phyloP scores from a whole-genome alignment of 768 basidiomycete genomes.

The Trametes punicea region DNA sequence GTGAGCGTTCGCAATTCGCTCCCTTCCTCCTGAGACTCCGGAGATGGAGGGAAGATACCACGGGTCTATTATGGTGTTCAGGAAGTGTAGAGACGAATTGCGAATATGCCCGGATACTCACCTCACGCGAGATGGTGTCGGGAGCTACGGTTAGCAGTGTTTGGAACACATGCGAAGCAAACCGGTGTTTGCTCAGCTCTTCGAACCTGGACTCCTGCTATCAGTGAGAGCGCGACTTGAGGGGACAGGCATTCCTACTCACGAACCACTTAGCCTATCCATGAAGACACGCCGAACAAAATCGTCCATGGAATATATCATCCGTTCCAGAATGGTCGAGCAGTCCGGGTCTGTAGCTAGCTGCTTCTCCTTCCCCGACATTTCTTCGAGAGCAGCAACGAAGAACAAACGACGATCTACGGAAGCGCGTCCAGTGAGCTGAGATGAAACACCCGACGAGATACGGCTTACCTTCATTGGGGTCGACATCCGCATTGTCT shows the following conservation, averaged over 20 bases:
- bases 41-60: conserved; percentile 48
- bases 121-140: conserved; percentile 70
- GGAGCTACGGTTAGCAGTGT: conserved; percentile 71
- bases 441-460: not conserved
- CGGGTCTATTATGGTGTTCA: conserved; percentile 38
- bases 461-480: conserved; percentile 61
- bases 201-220: conserved; percentile 47
- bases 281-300: conserved; percentile 90
- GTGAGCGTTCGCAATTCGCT: conserved; percentile 70
- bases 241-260: conserved; percentile 35
- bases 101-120: conserved; percentile 26
- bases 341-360: conserved; percentile 94
- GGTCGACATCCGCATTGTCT: conserved; percentile 46
- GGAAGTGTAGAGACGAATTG: not conserved
- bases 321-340: conserved; percentile 84
- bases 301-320: conserved; percentile 93
- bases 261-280: conserved; percentile 87
- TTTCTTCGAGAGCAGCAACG: conserved; percentile 69
- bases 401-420: conserved; percentile 23
- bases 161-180: conserved; percentile 95
- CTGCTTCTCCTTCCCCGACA: conserved; percentile 84
- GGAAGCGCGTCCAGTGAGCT: not conserved
- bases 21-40: conserved; percentile 39
- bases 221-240: conserved; percentile 8
- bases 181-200: conserved; percentile 69